Evolutionary conservation across 2,329 filamentous ascomycete genomes (phyloP).

Genomic region (Corinectria fuckeliana): DNA sequence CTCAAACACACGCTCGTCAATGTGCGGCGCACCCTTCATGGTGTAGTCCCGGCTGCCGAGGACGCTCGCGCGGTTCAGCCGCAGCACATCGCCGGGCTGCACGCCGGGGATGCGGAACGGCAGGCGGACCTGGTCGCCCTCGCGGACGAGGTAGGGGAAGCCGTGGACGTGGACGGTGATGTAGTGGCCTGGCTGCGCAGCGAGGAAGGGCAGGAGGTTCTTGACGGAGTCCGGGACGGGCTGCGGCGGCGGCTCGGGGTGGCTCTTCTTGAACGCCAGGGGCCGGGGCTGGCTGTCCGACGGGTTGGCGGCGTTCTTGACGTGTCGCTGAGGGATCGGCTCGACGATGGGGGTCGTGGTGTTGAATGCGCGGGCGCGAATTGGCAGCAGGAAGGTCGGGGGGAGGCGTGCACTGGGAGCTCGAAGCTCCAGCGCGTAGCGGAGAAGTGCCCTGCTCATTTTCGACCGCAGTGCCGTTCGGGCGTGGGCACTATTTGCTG

Average conservation of each 20-base stretch:
- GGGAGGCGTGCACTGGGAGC: constrained; percentile 43
- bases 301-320: constrained; percentile 49
- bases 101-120: constrained; percentile 82
- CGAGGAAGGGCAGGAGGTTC: constrained; percentile 72
- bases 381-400: constrained; percentile 36
- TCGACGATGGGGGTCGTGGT: constrained; percentile 56
- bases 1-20: constrained; percentile 84
- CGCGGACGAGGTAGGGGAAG: constrained; percentile 78
- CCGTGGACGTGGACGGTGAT: constrained; percentile 81
- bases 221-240: constrained; percentile 63
- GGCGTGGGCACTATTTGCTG: constrained; percentile 35
- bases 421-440: constrained; percentile 68
- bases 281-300: constrained; percentile 42
- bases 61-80: constrained; percentile 82
- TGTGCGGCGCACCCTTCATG: constrained; percentile 78
- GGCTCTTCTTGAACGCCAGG: constrained; percentile 50
- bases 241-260: constrained; percentile 42
- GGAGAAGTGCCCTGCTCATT: constrained; percentile 67
- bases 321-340: constrained; percentile 42
- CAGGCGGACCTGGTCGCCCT: constrained; percentile 76
- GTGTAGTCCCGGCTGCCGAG: constrained; percentile 92
- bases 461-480: constrained; percentile 36
- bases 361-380: constrained; percentile 39
- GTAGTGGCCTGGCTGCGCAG: constrained; percentile 77
- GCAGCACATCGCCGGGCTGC: constrained; percentile 81